Evolutionary conservation across 768 basidiomycete species (phyloP).

Genomic region (Lactarius trivialis): DNA sequence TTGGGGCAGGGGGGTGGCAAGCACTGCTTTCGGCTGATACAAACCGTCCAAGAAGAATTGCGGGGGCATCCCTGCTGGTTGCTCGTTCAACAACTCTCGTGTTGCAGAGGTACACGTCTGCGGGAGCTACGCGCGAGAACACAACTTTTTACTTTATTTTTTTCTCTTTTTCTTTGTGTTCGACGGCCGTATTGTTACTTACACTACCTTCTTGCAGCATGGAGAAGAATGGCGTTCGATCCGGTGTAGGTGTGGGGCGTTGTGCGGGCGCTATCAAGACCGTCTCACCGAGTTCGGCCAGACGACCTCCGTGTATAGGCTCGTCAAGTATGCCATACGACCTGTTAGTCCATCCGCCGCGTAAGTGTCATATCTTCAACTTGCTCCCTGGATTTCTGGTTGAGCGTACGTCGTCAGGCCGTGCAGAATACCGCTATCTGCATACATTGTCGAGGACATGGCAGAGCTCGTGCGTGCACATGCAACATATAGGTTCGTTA

Average conservation of each 20-base stretch:
- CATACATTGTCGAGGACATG: slow-evolving; percentile 91
- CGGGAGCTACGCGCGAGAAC: slow-evolving; percentile 86
- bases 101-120: slow-evolving; percentile 55
- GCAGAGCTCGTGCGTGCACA: slow-evolving; percentile 86
- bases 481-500: slow-evolving; percentile 85
- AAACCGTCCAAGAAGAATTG: slow-evolving; percentile 75
- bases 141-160: slow-evolving; percentile 42
- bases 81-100: slow-evolving; percentile 85
- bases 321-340: slow-evolving; percentile 81
- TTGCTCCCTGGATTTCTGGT: background rate
- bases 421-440: slow-evolving; percentile 57
- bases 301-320: slow-evolving; percentile 47
- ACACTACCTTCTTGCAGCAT: slow-evolving; percentile 34
- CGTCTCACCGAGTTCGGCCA: slow-evolving; percentile 32
- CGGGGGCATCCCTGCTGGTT: slow-evolving; percentile 27
- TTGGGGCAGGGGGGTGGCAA: slow-evolving; percentile 30
- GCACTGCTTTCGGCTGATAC: slow-evolving; percentile 78
- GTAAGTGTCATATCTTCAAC: slow-evolving; percentile 39
- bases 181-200: slow-evolving; percentile 8
- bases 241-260: slow-evolving; percentile 78
- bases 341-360: slow-evolving; percentile 54
- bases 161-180: slow-evolving; percentile 12
- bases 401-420: slow-evolving; percentile 29
- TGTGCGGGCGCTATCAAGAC: slow-evolving; percentile 65
- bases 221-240: slow-evolving; percentile 59